Percentiles rank a stretch among this genome's conserved stretches.
Evolutionary conservation across 139 green algal genomes (phyloP).

Genomic region (Nannochloris sp.): DNA sequence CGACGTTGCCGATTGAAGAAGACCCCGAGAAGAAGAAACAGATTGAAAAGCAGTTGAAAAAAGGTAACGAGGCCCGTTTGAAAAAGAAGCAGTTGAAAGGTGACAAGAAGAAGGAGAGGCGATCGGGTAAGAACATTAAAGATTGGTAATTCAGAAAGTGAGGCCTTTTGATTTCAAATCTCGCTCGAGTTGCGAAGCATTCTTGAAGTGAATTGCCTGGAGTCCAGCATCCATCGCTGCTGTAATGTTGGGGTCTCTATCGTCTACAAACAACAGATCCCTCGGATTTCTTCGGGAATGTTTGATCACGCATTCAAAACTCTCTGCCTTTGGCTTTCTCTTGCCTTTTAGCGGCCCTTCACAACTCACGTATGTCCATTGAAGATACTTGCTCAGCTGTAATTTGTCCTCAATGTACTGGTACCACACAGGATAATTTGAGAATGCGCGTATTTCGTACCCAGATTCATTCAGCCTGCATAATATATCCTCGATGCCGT

Average conservation of each 20-base stretch:
- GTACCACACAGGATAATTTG: constrained; percentile 74
- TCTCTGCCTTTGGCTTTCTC: constrained; percentile 50
- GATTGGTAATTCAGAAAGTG: constrained; percentile 18
- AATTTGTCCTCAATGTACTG: constrained; percentile 74
- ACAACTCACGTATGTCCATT: constrained; percentile 83
- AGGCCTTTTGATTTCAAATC: constrained; percentile 30
- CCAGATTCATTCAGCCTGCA: constrained; percentile 34
- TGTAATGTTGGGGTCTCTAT: constrained; percentile 33
- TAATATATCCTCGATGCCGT: constrained; percentile 70
- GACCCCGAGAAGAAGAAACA: constrained; percentile 72
- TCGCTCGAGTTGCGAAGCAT: constrained; percentile 20
- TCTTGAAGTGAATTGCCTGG: constrained; percentile 34
- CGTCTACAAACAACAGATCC: constrained; percentile 57
- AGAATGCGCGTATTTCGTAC: constrained; percentile 57
- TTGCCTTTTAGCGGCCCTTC: constrained; percentile 54
- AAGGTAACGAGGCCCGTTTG: constrained; percentile 65
- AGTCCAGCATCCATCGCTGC: constrained; percentile 32
- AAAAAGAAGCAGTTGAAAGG: constrained; percentile 64
- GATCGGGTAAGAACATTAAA: constrained; percentile 40
- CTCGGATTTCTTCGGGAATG: constrained; percentile 21
- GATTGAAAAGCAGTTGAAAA: constrained; percentile 63
- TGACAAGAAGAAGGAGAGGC: constrained; percentile 69
- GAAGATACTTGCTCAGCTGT: constrained; percentile 48
- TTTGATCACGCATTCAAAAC: constrained; percentile 30
- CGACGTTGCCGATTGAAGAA: constrained; percentile 55